Evolutionary conservation across 83 land plant species (phyloP).

Genomic region (Isoetes engelmannii): DNA sequence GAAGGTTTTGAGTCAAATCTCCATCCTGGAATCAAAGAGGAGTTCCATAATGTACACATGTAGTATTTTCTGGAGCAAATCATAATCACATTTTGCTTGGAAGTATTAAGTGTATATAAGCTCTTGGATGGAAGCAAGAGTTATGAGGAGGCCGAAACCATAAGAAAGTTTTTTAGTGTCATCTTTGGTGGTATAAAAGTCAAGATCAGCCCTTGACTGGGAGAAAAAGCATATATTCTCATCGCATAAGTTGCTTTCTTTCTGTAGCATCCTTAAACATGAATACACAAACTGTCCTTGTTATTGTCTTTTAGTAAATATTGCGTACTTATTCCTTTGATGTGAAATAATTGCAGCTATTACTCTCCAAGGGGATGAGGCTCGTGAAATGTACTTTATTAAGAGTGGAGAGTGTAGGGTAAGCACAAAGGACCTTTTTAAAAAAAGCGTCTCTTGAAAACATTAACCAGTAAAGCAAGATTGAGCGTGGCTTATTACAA

Average conservation of each 20-base stretch:
- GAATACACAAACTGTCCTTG: not conserved
- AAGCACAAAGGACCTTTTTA: not conserved
- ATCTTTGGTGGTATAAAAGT: not conserved
- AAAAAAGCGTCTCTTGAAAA: not conserved
- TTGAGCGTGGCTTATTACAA: too few relatives aligned
- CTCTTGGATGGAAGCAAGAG: too few relatives aligned
- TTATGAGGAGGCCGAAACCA: too few relatives aligned
- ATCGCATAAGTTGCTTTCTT: not conserved
- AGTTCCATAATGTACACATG: too few relatives aligned
- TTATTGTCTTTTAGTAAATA: not conserved
- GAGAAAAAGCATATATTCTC: not conserved
- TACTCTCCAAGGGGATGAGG: slow-evolving; percentile 38
- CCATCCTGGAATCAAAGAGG: too few relatives aligned
- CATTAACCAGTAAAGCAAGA: too few relatives aligned
- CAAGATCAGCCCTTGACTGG: not conserved
- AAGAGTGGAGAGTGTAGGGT: slow-evolving; percentile 37
- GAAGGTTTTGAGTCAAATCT: too few relatives aligned
- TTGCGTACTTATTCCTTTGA: not conserved
- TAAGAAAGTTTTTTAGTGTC: not conserved
- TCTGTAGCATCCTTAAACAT: not conserved
- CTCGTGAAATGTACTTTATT: slow-evolving; percentile 36
- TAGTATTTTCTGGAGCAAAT: too few relatives aligned
- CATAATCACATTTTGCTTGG: too few relatives aligned
- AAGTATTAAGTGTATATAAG: too few relatives aligned
- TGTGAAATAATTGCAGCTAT: slow-evolving; percentile 12